Base-by-base conservation (phyloP, 176 grass and related monocot genomes). In the Cenchrus purpureus region DNA sequence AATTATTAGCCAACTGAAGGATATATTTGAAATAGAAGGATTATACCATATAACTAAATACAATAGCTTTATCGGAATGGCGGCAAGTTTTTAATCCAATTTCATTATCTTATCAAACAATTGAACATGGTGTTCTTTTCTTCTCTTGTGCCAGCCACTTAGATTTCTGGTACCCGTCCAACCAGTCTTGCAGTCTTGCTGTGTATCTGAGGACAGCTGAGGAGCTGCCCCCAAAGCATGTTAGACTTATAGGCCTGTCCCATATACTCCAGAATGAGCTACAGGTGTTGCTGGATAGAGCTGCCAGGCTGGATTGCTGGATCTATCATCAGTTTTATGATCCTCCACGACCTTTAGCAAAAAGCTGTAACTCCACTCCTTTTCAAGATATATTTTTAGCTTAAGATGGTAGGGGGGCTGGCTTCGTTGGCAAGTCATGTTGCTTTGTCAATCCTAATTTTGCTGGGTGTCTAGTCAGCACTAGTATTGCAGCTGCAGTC, bases 271-370 rank as follows among this genome's bases (percentile, higher is more conserved):
- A 74, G 65, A 61, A 64, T 76, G 59, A 7, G 71, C 5, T 55
- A 15, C 77, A 68, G 10, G 67, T 85, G 9, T 53, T 15, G 71
- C 49, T 88, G 73, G 31, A 70, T 68, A 61, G 22, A 80, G 43
- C 52, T 89, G 73, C 37, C 61, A 53, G 15, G 44, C 54, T 67
- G 28, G 49, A 37, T 17, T 4, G 11, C 72, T 55, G 71, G n/a
- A 65, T 56, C 15, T 40, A 29, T 78, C 67, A 82, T 73, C 40
- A 86, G 37, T 49, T 90, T 54, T 72, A 78, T 71, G 19, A 86
- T 29, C 37, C 37, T 82, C 55, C 48, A 86, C 68, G 37, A 15
- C 56, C 56, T 82, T 86, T 62, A 82, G 55, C 64, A 32, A 67
- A 82, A 77, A 71, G 20, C 12, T 80, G 45, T 54, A 70, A 34